Evolutionary conservation across 2,329 filamentous ascomycete genomes (phyloP).

Genomic region (Claviceps sp.): DNA sequence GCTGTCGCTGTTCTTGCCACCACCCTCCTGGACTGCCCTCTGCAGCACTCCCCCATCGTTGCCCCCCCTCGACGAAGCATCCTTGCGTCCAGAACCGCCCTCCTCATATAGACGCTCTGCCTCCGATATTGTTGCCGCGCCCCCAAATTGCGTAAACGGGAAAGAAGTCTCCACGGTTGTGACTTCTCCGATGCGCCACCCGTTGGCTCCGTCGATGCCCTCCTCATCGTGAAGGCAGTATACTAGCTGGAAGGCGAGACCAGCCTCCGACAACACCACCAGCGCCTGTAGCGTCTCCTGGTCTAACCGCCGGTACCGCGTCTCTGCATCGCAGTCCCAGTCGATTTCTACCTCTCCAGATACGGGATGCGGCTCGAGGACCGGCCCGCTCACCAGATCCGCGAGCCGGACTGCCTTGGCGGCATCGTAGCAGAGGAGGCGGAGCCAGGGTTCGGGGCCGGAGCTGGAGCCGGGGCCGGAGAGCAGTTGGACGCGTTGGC

Average conservation of each 20-base stretch:
- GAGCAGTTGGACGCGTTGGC: constrained; percentile 53
- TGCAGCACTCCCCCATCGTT: constrained; percentile 3
- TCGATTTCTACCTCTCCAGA: constrained; percentile 70
- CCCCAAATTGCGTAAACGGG: constrained; percentile 41
- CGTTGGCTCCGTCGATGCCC: constrained; percentile 39
- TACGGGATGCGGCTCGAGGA: constrained; percentile 66
- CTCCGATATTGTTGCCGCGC: constrained; percentile 37
- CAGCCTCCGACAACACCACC: constrained; percentile 46
- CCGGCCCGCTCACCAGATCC: constrained; percentile 46
- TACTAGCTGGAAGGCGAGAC: constrained; percentile 51
- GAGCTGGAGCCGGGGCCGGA: constrained; percentile 23
- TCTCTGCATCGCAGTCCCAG: constrained; percentile 49
- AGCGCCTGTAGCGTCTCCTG: constrained; percentile 61
- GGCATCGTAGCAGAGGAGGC: constrained; percentile 56
- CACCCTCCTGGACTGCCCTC: not conserved
- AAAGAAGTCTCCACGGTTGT: constrained; percentile 42
- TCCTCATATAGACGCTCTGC: constrained; percentile 45
- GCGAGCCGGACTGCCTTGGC: constrained; percentile 42
- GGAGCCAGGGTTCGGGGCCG: constrained; percentile 54
- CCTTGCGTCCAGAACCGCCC: constrained; percentile 9
- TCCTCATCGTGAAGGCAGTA: constrained; percentile 55
- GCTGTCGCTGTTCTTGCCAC: not conserved
- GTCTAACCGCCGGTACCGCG: constrained; percentile 56
- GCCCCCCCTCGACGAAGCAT: constrained; percentile 7
- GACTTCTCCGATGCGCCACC: constrained; percentile 63